phyloP scores from a whole-genome alignment of 352 stramenopile species.

The Phytophthora sp. region DNA sequence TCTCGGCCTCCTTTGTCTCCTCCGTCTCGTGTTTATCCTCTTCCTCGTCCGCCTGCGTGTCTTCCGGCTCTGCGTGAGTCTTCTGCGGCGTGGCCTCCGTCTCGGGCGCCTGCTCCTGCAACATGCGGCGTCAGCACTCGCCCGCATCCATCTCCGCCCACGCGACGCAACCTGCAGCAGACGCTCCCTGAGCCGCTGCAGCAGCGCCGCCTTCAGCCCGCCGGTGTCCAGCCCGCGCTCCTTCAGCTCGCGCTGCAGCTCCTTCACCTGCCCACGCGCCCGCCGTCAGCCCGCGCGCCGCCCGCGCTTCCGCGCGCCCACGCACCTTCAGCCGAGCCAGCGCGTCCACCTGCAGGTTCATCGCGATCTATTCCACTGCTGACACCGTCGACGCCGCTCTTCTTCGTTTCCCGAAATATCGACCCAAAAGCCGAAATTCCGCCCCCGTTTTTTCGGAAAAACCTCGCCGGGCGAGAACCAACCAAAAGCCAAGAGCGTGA shows the following conservation, averaged over 20 bases:
- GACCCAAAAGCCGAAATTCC: no score
- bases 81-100: no score
- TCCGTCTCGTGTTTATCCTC: background rate
- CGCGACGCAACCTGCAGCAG: constrained; percentile 37
- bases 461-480: constrained; percentile 28
- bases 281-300: background rate
- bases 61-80: background rate
- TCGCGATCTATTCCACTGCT: constrained; percentile 16
- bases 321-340: constrained; percentile 32
- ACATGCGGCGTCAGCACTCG: background rate
- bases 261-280: constrained; percentile 61
- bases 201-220: constrained; percentile 50
- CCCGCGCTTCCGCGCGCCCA: background rate
- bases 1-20: background rate
- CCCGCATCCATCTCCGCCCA: background rate
- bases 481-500: constrained; percentile 37
- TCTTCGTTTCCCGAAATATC: no score
- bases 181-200: constrained; percentile 42
- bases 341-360: constrained; percentile 22
- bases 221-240: constrained; percentile 44
- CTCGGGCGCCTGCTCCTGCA: constrained; percentile 5
- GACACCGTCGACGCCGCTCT: no score
- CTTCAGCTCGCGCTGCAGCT: constrained; percentile 53
- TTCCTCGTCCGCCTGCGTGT: background rate
- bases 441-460: no score